These are phyloP conservation scores for Dichomitus squalens DNA, from an alignment of 1,284 basidiomycete genomes.

Conservation along the genomic window DNA sequence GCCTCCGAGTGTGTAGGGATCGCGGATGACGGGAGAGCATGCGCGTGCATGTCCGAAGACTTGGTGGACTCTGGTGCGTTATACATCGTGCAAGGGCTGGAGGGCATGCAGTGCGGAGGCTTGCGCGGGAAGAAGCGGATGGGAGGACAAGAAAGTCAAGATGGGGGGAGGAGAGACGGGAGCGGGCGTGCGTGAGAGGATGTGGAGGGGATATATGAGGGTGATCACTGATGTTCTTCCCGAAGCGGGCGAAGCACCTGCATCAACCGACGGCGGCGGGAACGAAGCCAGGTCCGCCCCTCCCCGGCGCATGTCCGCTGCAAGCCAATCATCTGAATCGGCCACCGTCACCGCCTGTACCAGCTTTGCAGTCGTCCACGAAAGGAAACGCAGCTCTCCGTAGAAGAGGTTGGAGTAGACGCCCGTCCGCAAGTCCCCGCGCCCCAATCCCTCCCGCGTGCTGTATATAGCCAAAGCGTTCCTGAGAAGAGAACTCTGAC, in stretches of 20 bases:
- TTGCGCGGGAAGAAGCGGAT: neutral
- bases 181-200: constrained; percentile 7
- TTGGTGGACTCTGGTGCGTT: neutral
- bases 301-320: no score
- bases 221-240: constrained; percentile 23
- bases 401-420: no score
- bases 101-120: neutral
- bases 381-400: no score
- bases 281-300: no score
- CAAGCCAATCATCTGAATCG: no score
- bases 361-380: neutral
- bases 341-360: neutral
- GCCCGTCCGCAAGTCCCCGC: no score
- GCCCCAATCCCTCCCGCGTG: no score
- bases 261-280: constrained; percentile 19
- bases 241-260: constrained; percentile 20
- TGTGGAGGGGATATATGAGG: constrained; percentile 10
- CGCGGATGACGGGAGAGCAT: neutral
- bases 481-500: no score
- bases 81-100: neutral
- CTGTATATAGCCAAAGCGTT: no score
- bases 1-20: neutral
- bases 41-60: neutral
- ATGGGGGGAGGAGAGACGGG: neutral
- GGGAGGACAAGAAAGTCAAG: neutral